Evolutionary conservation across 1,284 basidiomycete species (phyloP).

Genomic region (Mycena sp.): DNA sequence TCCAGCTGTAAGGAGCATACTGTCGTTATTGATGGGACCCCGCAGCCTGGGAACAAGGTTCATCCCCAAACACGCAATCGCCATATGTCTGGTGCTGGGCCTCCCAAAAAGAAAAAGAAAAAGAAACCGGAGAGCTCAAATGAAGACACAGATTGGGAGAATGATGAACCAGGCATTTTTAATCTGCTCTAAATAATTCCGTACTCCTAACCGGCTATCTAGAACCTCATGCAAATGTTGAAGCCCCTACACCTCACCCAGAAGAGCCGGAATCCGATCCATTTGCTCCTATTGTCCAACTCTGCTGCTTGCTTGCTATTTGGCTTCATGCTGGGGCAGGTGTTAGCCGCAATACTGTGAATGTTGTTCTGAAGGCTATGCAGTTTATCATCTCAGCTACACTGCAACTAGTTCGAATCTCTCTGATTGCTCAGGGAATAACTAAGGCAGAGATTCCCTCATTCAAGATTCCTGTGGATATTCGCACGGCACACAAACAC

Average conservation of each 20-base stretch:
- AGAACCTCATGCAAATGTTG: background rate
- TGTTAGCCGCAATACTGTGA: constrained; percentile 4
- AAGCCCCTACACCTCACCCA: background rate
- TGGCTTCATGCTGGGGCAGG: constrained; percentile 4
- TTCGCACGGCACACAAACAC: background rate
- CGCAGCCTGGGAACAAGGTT: background rate
- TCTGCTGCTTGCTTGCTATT: constrained; percentile 9
- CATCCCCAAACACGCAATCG: background rate
- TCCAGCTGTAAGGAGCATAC: constrained; percentile 5
- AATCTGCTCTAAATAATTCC: too few species aligned
- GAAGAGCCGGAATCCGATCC: background rate
- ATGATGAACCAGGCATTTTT: too few species aligned
- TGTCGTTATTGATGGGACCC: constrained; percentile 5
- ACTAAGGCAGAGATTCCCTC: background rate
- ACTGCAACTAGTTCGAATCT: background rate
- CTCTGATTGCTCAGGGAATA: constrained; percentile 1
- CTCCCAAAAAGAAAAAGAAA: background rate
- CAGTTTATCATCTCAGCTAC: constrained; percentile 1
- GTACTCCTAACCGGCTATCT: background rate
- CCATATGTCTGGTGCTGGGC: constrained; percentile 3
- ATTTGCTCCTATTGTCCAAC: background rate
- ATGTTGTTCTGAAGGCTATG: constrained; percentile 7
- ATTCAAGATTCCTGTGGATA: constrained; percentile 6
- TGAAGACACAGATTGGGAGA: too few species aligned
- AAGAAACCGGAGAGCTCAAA: too few species aligned